Percentiles rank a stretch among this genome's conserved stretches.
These are phyloP conservation scores for Hermanozyma aechmeae DNA, from an alignment of 805 yeast species.

Conservation along the genomic window DNA sequence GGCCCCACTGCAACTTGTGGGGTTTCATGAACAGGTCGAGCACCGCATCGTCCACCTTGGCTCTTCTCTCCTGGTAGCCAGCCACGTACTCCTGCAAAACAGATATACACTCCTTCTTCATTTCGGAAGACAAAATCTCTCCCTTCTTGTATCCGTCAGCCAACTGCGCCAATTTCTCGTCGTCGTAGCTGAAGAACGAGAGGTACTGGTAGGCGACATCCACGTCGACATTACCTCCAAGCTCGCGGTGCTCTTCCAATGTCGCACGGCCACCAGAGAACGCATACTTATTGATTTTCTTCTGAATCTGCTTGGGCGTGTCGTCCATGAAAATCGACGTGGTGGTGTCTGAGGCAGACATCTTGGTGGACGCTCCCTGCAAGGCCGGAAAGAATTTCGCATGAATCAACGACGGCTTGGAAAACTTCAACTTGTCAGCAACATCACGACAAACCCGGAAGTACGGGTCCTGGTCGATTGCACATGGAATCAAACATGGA, in stretches of 20 bases:
- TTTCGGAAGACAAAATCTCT: conserved; percentile 81
- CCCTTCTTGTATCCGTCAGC: conserved; percentile 67
- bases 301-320: conserved; percentile 82
- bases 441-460: conserved; percentile 97
- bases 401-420: conserved; percentile 88
- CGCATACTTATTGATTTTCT: conserved; percentile 92
- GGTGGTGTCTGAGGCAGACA: conserved; percentile 90
- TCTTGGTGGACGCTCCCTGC: conserved; percentile 92
- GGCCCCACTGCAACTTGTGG: conserved; percentile 71
- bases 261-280: conserved; percentile 90
- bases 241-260: conserved; percentile 79
- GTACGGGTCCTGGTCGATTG: conserved; percentile 98
- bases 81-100: conserved; percentile 71
- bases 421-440: conserved; percentile 81
- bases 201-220: conserved; percentile 94
- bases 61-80: conserved; percentile 74
- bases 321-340: conserved; percentile 94
- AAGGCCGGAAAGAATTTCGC: conserved; percentile 96
- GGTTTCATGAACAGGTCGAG: conserved; percentile 73
- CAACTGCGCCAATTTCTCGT: conserved; percentile 57
- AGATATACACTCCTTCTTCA: conserved; percentile 80
- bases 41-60: conserved; percentile 49
- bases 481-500: conserved; percentile 96
- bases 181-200: conserved; percentile 84
- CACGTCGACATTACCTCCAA: conserved; percentile 91